Base-by-base conservation (phyloP, 2,329 filamentous ascomycete genomes). In the Juglanconis oblonga region DNA sequence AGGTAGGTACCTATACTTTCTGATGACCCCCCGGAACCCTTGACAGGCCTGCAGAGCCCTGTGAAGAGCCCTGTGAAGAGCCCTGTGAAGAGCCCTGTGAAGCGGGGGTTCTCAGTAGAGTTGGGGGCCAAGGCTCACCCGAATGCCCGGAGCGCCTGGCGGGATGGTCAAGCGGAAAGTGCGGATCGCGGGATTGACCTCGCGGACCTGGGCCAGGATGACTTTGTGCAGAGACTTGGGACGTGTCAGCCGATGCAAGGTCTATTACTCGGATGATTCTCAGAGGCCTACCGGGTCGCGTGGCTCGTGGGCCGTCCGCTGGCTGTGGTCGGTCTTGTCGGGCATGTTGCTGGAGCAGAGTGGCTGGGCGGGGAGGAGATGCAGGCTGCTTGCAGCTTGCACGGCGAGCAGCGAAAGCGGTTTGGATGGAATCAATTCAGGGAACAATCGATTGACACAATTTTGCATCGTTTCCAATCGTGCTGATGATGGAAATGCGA, bases 231-330 rank as follows among this genome's bases (percentile, higher is more conserved):
- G 74, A 14, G 73, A 71, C 81, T 82, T 24, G 3, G 9, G 11
- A 13, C 7, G 35, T 55, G 36, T 44, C 33, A 55, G 50, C 51
- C 7, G 29, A 29, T 42, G 48, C 11, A 47, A 11, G 49, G 36
- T 5, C 48, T 2, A 5, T 8, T 57, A 13, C 13, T 29, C 11
- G 35, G 3, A 13, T 4, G 1, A 32, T 24, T 5, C 11, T 1
- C 13, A 47, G 3, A n/a, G 35, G 17, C n/a, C n/a, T 68, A 83
- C 83, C 62, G 82, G 76, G 60, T 89, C 85, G 59, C 92, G 86
- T 47, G 88, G 90, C 70, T 95, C 89, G 44, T 81, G 74, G 3
- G 89, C 87, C 10, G 92, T 96, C 56, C 91, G 83, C 65, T 92
- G 84, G 61, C 89, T 77, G 69, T 95, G 91, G 62, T 73, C 74